Evolutionary conservation across 163 green algal species (phyloP).

Genomic region (Scenedesmus sp.): DNA sequence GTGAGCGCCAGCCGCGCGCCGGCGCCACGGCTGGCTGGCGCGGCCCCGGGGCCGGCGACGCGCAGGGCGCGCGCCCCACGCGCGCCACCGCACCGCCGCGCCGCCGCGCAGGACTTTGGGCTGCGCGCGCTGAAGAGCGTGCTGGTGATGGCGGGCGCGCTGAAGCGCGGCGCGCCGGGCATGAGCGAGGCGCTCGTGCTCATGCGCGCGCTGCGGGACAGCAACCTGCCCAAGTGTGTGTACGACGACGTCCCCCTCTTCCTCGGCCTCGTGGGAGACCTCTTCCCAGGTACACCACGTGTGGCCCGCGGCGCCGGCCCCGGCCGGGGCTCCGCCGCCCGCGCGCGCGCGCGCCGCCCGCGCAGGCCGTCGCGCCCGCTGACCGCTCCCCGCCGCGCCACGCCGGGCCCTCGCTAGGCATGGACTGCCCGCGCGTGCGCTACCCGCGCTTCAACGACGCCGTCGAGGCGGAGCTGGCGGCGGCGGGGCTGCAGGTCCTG

Average conservation of each 20-base stretch:
- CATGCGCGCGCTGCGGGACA: conserved; percentile 90
- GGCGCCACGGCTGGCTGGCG: too few relatives aligned
- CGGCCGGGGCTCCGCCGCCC: too few relatives aligned
- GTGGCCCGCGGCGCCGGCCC: too few relatives aligned
- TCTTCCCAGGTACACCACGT: conserved; percentile 91
- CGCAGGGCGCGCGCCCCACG: too few relatives aligned
- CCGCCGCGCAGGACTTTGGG: too few relatives aligned
- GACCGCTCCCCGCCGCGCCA: too few relatives aligned
- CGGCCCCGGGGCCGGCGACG: too few relatives aligned
- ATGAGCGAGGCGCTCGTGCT: conserved; percentile 85
- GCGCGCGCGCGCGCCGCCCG: too few relatives aligned
- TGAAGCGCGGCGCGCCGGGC: conserved; percentile 84
- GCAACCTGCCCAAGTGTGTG: conserved; percentile 94
- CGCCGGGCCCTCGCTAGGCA: conserved; percentile 58
- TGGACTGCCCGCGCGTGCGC: conserved; percentile 85
- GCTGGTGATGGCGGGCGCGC: conserved; percentile 86
- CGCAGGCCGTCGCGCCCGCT: too few relatives aligned
- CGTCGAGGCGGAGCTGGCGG: conserved; percentile 82
- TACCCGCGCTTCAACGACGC: conserved; percentile 87
- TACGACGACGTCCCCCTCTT: conserved; percentile 94
- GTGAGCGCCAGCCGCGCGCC: too few relatives aligned
- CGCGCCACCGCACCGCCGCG: too few relatives aligned
- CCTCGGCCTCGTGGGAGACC: conserved; percentile 77
- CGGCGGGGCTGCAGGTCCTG: conserved; percentile 77
- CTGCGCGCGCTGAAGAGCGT: conserved; percentile 87